Conservation (phyloP, 2,329 filamentous ascomycete genomes). For the Myriosclerotinia scirpicola region DNA sequence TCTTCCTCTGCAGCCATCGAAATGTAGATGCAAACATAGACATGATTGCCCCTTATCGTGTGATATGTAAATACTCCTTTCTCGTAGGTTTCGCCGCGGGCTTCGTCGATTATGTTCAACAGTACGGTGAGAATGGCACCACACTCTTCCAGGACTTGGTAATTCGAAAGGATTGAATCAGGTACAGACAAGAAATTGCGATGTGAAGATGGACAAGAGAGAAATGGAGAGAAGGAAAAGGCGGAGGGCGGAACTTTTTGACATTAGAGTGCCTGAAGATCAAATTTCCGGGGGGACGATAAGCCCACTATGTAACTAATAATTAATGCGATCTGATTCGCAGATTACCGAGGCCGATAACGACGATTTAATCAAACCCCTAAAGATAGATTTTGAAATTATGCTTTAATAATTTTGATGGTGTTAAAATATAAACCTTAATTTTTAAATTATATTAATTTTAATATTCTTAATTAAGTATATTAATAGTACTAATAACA, state of each 20-base stretch:
- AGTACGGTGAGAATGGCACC: not conserved
- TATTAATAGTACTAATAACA: too few species aligned
- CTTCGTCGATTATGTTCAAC: not conserved
- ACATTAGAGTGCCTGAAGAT: constrained; percentile 11
- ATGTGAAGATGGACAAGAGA: constrained; percentile 3
- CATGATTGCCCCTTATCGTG: constrained; percentile 27
- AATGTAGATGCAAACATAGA: constrained; percentile 51
- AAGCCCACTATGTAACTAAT: constrained; percentile 5
- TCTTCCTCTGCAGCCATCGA: constrained; percentile 89
- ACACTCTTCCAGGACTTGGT: too few species aligned
- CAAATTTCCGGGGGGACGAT: constrained; percentile 10
- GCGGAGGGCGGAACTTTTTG: not conserved
- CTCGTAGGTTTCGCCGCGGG: not conserved
- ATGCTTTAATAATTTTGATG: too few species aligned
- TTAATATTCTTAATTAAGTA: too few species aligned
- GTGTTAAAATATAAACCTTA: too few species aligned
- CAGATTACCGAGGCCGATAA: too few species aligned
- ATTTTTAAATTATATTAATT: too few species aligned
- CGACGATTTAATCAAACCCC: too few species aligned
- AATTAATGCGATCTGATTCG: constrained; percentile 11
- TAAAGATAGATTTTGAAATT: too few species aligned
- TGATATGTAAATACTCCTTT: not conserved
- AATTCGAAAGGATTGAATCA: not conserved
- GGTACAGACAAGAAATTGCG: not conserved
- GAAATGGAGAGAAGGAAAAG: not conserved